Conservation (phyloP, 257 asterid genomes). For the Avicennia marina region DNA sequence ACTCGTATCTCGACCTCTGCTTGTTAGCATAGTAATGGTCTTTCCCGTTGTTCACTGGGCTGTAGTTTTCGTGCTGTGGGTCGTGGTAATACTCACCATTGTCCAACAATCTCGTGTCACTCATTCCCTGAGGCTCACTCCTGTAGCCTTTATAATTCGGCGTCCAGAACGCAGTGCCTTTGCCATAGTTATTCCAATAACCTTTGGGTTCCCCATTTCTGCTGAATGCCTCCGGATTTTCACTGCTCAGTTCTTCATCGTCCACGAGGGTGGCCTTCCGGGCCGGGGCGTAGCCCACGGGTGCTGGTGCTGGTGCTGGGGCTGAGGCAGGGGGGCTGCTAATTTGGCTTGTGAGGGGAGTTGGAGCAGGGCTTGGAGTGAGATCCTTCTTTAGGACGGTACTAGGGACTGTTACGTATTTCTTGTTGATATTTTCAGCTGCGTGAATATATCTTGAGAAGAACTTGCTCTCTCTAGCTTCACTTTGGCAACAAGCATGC, state of each 20-base stretch:
- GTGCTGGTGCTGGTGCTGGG: constrained; percentile 19
- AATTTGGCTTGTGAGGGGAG: constrained; percentile 28
- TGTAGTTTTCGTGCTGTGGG: constrained; percentile 20
- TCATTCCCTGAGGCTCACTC: constrained; percentile 43
- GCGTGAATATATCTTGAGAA: constrained; percentile 28
- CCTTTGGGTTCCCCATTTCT: constrained; percentile 10
- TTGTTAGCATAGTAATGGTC: constrained; percentile 24
- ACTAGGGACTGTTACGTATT: constrained; percentile 14
- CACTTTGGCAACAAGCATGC: constrained; percentile 21
- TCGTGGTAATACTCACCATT: constrained; percentile 33
- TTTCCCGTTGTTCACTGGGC: constrained; percentile 20
- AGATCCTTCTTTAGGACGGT: constrained; percentile 5
- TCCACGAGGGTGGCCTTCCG: constrained; percentile 4
- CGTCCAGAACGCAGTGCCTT: constrained; percentile 23
- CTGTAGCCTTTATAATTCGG: constrained; percentile 5
- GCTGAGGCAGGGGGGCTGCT: constrained; percentile 20
- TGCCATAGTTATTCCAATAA: constrained; percentile 14
- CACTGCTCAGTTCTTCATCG: constrained; percentile 16
- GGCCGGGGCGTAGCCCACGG: constrained; percentile 16
- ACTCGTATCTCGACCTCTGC: constrained; percentile 42
- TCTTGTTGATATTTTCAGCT: constrained; percentile 15
- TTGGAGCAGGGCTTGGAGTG: constrained; percentile 31
- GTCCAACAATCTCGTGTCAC: constrained; percentile 45
- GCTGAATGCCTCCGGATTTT: constrained; percentile 15
- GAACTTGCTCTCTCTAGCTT: constrained; percentile 51